Evolutionary conservation across 1,284 basidiomycete genomes (phyloP), one percentile per base, ranked within the genome.

Genomic region (Leccinum huronense): DNA sequence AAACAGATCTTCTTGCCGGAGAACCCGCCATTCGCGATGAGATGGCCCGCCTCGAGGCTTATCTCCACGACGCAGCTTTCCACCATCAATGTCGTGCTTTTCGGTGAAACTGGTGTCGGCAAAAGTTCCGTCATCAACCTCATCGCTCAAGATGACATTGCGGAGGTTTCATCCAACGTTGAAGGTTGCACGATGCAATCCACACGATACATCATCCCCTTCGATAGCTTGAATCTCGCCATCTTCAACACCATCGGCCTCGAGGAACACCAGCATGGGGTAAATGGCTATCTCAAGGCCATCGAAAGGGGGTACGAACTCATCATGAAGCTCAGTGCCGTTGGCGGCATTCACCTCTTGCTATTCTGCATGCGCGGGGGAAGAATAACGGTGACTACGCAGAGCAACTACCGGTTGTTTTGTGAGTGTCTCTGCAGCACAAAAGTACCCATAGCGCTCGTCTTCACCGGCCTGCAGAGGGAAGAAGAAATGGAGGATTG

Each of bases 21-120:
- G 90, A 91, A 73, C 95, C 95, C 16, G 96, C 96, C 5, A 93
- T 99, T 66, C 84, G 87, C 58, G 97, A 99, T 78, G 97, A 99
- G 80, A 95, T 94, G 88, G 91, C 89, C 5, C 85, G 97, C n/a
- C 81, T 99, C 31, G 89, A 93, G 76, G 96, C 95, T 27, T 27
- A 27, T 27, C n/a, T 14, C 2, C 1, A 34, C 42, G 48, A 19
- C 45, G 27, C 61, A 45, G 13, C 31, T 61, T 51, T 5, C 2
- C 51, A 65, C 64, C 48, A 16, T 70, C 59, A 75, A 76, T 16
- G 64, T 75, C 31, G 63, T 77, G 3, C 75, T 75, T 54, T 77
- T 76, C 9, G 73, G 73, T 8, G 76, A 77, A 65, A 71, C 70
- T 1, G 76, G 74, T 14, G 76, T 70, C 8, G 77, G 74, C 10